Percentiles rank a stretch among this genome's conserved stretches.
Evolutionary conservation across 2,329 filamentous ascomycete genomes (phyloP).

Genomic region (Penicillium capsulatum): DNA sequence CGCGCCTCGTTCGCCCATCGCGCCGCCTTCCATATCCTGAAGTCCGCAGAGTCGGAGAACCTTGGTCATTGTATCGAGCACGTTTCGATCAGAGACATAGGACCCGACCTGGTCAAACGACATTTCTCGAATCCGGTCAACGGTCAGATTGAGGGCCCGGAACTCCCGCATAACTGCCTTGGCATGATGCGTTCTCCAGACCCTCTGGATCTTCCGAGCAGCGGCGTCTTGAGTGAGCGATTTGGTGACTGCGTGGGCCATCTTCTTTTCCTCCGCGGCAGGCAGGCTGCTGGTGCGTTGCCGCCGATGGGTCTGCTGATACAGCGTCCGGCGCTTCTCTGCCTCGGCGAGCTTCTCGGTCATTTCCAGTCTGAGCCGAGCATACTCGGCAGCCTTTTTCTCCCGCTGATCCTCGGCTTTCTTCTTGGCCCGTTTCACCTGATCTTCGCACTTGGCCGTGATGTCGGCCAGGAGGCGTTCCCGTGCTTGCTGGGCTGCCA

Average conservation of each 20-base stretch:
- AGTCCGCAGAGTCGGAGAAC: conserved; percentile 56
- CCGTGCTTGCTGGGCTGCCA: conserved; percentile 60
- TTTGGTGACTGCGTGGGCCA: conserved; percentile 31
- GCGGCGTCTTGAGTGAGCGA: conserved; percentile 51
- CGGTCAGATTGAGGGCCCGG: conserved; percentile 49
- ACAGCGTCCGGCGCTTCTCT: conserved; percentile 52
- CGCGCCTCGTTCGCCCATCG: conserved; percentile 48
- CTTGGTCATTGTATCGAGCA: conserved; percentile 52
- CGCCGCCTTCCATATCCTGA: conserved; percentile 49
- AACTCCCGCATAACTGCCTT: conserved; percentile 51
- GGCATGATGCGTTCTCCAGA: conserved; percentile 52
- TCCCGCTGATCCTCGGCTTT: conserved; percentile 64
- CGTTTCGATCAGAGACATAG: conserved; percentile 51
- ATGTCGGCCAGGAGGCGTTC: conserved; percentile 62
- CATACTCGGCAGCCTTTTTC: conserved; percentile 59
- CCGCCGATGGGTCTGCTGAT: conserved; percentile 48
- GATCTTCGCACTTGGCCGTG: conserved; percentile 61
- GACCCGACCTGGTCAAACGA: conserved; percentile 57
- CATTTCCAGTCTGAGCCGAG: conserved; percentile 57
- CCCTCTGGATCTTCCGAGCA: conserved; percentile 54
- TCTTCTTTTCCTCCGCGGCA: conserved; percentile 42
- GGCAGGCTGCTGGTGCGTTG: conserved; percentile 52
- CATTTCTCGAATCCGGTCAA: conserved; percentile 50
- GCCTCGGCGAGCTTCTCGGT: conserved; percentile 62
- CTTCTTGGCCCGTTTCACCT: conserved; percentile 62